A percentile compares a stretch with the other conserved stretches of the same genome.
These are phyloP conservation scores for Solanum raphanifolium DNA, from an alignment of 257 asterid species.

Conservation along the genomic window DNA sequence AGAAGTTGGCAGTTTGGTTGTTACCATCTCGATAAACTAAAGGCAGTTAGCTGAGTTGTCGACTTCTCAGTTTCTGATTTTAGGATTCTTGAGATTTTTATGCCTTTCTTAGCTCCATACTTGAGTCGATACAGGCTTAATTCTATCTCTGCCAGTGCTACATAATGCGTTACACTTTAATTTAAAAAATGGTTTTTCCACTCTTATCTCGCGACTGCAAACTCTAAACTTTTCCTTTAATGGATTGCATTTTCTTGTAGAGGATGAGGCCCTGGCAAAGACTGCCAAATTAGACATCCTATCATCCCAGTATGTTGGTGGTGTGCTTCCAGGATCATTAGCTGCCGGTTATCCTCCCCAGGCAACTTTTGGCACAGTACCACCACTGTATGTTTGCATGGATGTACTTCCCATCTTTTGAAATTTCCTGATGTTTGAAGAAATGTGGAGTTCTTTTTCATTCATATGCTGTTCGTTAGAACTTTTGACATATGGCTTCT, in stretches of 20 bases:
- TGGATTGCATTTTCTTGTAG: conserved; percentile 22
- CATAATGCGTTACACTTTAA: background rate
- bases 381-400: conserved; percentile 35
- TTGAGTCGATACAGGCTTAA: background rate
- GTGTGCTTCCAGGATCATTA: conserved; percentile 28
- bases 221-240: background rate
- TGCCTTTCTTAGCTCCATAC: background rate
- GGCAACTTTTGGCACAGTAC: conserved; percentile 38
- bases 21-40: background rate
- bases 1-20: background rate
- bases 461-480: background rate
- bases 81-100: background rate
- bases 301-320: conserved; percentile 44
- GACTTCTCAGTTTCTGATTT: background rate
- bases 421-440: background rate
- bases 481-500: background rate
- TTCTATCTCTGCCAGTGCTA: background rate
- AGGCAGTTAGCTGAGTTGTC: background rate
- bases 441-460: background rate
- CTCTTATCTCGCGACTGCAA: background rate
- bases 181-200: background rate
- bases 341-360: conserved; percentile 36
- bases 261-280: conserved; percentile 65
- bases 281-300: conserved; percentile 54
- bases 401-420: background rate